Evolutionary conservation across 2,329 filamentous ascomycete species (phyloP).

Genomic region (Claviceps sp.): DNA sequence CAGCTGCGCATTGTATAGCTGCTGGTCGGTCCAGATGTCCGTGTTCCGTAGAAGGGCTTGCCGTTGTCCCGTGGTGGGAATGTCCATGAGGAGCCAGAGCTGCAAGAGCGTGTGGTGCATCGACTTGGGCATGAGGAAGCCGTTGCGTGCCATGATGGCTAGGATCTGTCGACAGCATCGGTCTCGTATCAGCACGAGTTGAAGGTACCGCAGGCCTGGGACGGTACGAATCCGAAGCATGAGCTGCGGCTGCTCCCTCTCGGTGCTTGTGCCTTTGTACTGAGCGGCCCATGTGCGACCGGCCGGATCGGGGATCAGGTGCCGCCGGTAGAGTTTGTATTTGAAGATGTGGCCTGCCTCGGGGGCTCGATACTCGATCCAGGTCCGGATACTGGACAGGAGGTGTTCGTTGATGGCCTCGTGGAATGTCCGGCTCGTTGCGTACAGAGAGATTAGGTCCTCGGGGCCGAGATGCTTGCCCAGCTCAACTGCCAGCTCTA

Average conservation of each 20-base stretch:
- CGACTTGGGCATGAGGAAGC: conserved; percentile 39
- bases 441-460: conserved; percentile 51
- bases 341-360: conserved; percentile 44
- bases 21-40: conserved; percentile 40
- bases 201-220: conserved; percentile 53
- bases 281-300: conserved; percentile 25
- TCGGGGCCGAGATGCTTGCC: conserved; percentile 37
- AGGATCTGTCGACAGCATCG: conserved; percentile 47
- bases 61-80: conserved; percentile 42
- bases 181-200: conserved; percentile 49
- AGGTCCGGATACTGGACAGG: conserved; percentile 42
- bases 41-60: conserved; percentile 37
- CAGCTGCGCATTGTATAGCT: conserved; percentile 48
- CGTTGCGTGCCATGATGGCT: conserved; percentile 42
- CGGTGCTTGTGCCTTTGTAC: conserved; percentile 3
- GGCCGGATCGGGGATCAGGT: conserved; percentile 48
- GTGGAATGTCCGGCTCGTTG: conserved; percentile 50
- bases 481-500: conserved; percentile 41
- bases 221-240: conserved; percentile 31
- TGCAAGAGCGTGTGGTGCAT: conserved; percentile 42
- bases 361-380: conserved; percentile 39
- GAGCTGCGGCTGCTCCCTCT: conserved; percentile 4
- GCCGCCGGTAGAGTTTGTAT: conserved; percentile 42
- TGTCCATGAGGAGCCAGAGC: conserved; percentile 62
- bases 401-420: conserved; percentile 44